phyloP scores from a whole-genome alignment of 441 rosid species.

The Kokia cookei region DNA sequence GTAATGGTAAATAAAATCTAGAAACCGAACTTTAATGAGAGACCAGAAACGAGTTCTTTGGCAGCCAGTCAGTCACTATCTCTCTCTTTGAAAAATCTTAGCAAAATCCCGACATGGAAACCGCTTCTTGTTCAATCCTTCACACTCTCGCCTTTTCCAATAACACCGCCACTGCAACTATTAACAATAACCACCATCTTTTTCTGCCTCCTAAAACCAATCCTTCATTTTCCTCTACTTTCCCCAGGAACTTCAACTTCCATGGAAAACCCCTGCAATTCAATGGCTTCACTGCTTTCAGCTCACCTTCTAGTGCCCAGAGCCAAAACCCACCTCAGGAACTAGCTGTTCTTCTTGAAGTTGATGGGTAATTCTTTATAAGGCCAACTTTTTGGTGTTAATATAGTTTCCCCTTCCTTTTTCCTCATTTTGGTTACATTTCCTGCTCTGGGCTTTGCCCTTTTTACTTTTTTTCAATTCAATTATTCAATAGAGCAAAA shows the following conservation, averaged over 20 bases:
- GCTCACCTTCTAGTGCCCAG: slow-evolving; percentile 27
- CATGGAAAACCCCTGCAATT: slow-evolving; percentile 24
- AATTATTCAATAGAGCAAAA: background rate
- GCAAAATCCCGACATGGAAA: slow-evolving; percentile 34
- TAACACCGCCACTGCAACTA: slow-evolving; percentile 4
- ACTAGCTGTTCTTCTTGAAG: slow-evolving; percentile 76
- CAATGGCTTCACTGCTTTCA: slow-evolving; percentile 29
- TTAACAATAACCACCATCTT: slow-evolving; percentile 15
- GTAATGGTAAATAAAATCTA: background rate
- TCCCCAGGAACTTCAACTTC: slow-evolving; percentile 20
- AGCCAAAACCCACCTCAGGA: slow-evolving; percentile 38
- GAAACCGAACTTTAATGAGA: background rate
- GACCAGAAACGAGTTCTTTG: background rate
- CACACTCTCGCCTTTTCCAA: slow-evolving; percentile 24
- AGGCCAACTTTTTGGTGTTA: background rate
- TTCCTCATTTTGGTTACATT: background rate
- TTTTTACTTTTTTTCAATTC: background rate
- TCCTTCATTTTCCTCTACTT: slow-evolving; percentile 21
- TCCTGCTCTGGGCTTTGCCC: background rate
- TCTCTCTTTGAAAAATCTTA: background rate
- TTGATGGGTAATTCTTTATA: slow-evolving; percentile 58
- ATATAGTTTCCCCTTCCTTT: too few relatives aligned
- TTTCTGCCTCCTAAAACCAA: slow-evolving; percentile 9
- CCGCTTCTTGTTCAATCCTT: slow-evolving; percentile 42
- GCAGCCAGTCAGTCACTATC: background rate